Evolutionary conservation across 768 basidiomycete species (phyloP).

Genomic region (Obba rivulosa): DNA sequence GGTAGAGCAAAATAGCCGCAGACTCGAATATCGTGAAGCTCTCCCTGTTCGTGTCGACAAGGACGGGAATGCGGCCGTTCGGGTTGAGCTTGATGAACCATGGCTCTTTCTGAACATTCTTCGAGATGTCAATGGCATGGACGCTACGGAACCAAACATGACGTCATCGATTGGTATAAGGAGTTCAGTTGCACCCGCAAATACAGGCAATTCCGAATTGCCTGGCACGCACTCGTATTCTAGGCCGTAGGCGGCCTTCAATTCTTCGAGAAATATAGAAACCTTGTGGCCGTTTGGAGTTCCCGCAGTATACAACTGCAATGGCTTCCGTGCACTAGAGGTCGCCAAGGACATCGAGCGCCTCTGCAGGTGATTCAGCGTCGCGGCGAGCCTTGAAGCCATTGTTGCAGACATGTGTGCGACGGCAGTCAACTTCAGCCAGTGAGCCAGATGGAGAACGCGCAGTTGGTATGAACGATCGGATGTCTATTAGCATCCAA

Average conservation of each 20-base stretch:
- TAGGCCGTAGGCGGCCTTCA: slow-evolving; percentile 35
- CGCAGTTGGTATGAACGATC: no score
- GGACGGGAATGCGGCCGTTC: slow-evolving; percentile 67
- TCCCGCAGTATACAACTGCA: slow-evolving; percentile 23
- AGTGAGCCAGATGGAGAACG: no score
- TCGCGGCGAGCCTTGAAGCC: no score
- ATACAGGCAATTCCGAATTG: background rate
- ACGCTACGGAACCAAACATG: slow-evolving; percentile 28
- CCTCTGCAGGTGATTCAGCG: background rate
- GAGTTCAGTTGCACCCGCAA: background rate
- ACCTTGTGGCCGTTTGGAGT: slow-evolving; percentile 53
- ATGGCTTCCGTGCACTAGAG: slow-evolving; percentile 8
- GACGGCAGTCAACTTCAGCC: no score
- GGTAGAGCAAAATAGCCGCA: slow-evolving; percentile 77
- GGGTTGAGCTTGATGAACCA: slow-evolving; percentile 76
- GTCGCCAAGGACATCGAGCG: slow-evolving; percentile 4
- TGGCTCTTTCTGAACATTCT: slow-evolving; percentile 67
- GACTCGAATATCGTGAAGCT: slow-evolving; percentile 68
- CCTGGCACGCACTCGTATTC: slow-evolving; percentile 42
- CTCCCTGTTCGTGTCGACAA: slow-evolving; percentile 57
- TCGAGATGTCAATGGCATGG: slow-evolving; percentile 49
- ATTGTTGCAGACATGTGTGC: no score
- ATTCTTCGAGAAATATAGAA: slow-evolving; percentile 52
- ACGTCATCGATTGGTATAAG: background rate
- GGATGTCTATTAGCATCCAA: no score